These are phyloP conservation scores for Phialophora expanda DNA, from an alignment of 2,329 filamentous ascomycete genomes.

Conservation along the genomic window DNA sequence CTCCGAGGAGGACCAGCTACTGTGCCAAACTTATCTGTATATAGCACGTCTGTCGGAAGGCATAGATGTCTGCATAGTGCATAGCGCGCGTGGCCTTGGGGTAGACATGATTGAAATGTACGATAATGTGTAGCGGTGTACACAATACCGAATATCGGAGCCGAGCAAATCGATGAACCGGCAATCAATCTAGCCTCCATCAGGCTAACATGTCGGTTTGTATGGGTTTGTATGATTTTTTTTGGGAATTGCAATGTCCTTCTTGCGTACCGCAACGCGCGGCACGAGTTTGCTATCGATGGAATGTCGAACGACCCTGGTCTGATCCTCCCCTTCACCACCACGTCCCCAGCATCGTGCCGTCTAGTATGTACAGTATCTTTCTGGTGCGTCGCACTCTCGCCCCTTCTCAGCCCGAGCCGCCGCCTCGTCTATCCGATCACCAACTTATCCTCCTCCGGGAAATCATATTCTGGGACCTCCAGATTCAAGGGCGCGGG, in stretches of 20 bases:
- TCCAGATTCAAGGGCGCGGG: conserved; percentile 97
- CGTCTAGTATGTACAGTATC: conserved; percentile 37
- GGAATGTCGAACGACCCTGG: background rate
- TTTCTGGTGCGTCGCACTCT: background rate
- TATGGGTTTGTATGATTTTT: background rate
- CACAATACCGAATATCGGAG: background rate
- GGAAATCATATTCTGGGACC: conserved; percentile 90
- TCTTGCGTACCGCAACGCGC: background rate
- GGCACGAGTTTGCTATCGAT: background rate
- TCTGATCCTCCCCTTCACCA: background rate
- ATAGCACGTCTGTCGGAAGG: background rate
- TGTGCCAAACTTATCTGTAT: background rate
- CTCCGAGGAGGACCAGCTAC: background rate
- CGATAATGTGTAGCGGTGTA: background rate
- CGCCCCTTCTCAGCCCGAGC: background rate
- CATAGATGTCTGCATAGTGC: background rate
- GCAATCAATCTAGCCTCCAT: background rate
- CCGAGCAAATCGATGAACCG: background rate
- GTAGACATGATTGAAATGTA: background rate
- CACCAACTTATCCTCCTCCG: conserved; percentile 82
- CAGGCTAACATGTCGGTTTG: background rate
- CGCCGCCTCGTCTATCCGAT: conserved; percentile 73
- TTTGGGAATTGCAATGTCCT: background rate
- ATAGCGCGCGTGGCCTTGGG: background rate
- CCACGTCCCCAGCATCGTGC: conserved; percentile 23